phyloP scores from a whole-genome alignment of 2,329 filamentous ascomycete genomes.

The Colletotrichum sp. region DNA sequence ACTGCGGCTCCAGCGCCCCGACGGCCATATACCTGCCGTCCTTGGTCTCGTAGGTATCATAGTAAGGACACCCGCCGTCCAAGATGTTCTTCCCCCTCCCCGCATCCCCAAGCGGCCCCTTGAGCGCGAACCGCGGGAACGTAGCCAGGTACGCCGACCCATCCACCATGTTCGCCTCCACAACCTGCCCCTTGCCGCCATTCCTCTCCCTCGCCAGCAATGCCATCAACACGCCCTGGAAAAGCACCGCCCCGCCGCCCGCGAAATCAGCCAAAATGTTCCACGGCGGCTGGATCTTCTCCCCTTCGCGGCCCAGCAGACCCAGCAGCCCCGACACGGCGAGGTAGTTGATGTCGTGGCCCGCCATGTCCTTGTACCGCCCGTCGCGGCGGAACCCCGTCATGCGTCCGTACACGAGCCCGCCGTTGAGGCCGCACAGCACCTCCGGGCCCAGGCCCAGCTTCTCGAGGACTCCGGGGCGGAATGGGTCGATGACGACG shows the following conservation, averaged over 20 bases:
- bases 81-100: slow-evolving; percentile 78
- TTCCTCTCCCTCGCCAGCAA: slow-evolving; percentile 68
- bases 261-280: slow-evolving; percentile 93
- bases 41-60: slow-evolving; percentile 85
- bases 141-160: slow-evolving; percentile 80
- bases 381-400: slow-evolving; percentile 91
- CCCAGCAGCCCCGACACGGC: slow-evolving; percentile 82
- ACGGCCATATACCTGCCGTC: slow-evolving; percentile 84
- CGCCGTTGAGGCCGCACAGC: slow-evolving; percentile 71
- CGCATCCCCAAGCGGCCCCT: slow-evolving; percentile 65
- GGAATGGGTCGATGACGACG: slow-evolving; percentile 90
- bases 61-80: slow-evolving; percentile 87
- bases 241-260: slow-evolving; percentile 82
- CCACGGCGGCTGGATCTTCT: slow-evolving; percentile 77
- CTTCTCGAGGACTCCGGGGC: slow-evolving; percentile 87
- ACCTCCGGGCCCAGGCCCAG: slow-evolving; percentile 77
- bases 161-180: slow-evolving; percentile 98
- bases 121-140: slow-evolving; percentile 73
- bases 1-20: slow-evolving; percentile 89
- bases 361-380: slow-evolving; percentile 85
- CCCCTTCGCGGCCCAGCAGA: slow-evolving; percentile 73
- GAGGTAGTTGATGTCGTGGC: slow-evolving; percentile 96
- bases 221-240: slow-evolving; percentile 83
- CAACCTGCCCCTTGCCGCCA: slow-evolving; percentile 77
- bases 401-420: slow-evolving; percentile 83